Percentiles rank a stretch among this genome's conserved stretches.
Conservation (phyloP, 1,284 basidiomycete genomes). For the Heterobasidion parviporum region DNA sequence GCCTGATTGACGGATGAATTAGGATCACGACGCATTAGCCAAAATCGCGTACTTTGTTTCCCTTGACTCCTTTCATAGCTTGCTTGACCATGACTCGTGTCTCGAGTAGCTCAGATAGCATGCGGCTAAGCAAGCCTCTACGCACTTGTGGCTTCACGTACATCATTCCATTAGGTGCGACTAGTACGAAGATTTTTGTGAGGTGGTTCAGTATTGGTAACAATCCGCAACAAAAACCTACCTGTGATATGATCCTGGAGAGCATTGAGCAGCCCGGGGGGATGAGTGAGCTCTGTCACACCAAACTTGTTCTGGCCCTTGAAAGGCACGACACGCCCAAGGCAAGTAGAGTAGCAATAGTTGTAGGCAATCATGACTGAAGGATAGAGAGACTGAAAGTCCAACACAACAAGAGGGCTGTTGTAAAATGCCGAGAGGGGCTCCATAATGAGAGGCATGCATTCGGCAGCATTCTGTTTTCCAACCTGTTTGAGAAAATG, state of each 20-base stretch:
- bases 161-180: constrained; percentile 91
- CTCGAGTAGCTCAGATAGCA: constrained; percentile 89
- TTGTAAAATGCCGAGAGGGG: constrained; percentile 90
- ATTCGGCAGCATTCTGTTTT: constrained; percentile 94
- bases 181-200: constrained; percentile 29
- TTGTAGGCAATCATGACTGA: constrained; percentile 99
- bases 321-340: constrained; percentile 83
- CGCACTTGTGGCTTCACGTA: constrained; percentile 86
- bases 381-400: constrained; percentile 95
- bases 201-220: not conserved
- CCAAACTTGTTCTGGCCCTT: constrained; percentile 88
- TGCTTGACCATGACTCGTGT: constrained; percentile 98
- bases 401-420: constrained; percentile 86
- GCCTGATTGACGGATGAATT: constrained; percentile 36
- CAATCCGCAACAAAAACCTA: constrained; percentile 20
- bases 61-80: constrained; percentile 78
- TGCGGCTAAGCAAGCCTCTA: constrained; percentile 80
- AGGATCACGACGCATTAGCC: not conserved
- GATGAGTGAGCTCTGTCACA: constrained; percentile 66
- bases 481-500: constrained; percentile 58
- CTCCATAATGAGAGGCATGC: constrained; percentile 91
- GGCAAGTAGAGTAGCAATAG: constrained; percentile 93
- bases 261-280: constrained; percentile 59
- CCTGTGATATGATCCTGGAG: constrained; percentile 73
- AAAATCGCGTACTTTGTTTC: constrained; percentile 56